Percentiles rank a stretch among this genome's conserved stretches.
Evolutionary conservation across 2,329 filamentous ascomycete genomes (phyloP).

Genomic region (Emmonsiellopsis sp.): DNA sequence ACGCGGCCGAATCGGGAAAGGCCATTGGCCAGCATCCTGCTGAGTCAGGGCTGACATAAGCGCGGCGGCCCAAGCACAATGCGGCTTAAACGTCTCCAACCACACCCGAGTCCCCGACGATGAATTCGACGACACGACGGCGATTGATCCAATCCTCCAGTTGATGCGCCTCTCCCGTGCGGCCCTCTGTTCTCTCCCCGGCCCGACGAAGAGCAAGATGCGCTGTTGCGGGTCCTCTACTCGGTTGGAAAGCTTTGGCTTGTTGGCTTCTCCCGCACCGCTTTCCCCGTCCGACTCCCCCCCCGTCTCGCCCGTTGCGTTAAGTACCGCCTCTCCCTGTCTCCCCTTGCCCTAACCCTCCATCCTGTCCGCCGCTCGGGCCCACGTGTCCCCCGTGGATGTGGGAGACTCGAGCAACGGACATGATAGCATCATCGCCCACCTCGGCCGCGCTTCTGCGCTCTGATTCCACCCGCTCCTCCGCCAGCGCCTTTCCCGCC

Average conservation of each 20-base stretch:
- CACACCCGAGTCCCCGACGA: too few relatives aligned
- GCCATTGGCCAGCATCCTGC: too few relatives aligned
- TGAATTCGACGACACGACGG: too few relatives aligned
- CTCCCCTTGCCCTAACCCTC: not conserved
- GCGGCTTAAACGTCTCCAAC: too few relatives aligned
- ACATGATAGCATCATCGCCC: conserved; percentile 33
- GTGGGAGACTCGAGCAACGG: not conserved
- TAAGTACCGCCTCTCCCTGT: not conserved
- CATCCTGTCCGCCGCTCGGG: conserved; percentile 4
- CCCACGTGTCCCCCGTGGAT: conserved; percentile 12
- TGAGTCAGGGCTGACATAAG: too few relatives aligned
- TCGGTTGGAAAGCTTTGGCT: conserved; percentile 17
- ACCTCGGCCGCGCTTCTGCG: conserved; percentile 28
- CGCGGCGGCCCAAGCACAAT: too few relatives aligned
- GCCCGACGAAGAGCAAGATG: conserved; percentile 6
- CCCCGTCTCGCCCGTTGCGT: not conserved
- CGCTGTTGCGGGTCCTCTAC: conserved; percentile 12
- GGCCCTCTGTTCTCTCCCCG: not conserved
- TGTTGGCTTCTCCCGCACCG: conserved; percentile 4
- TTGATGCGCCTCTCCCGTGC: too few relatives aligned
- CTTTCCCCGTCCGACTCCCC: not conserved
- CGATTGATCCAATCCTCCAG: too few relatives aligned
- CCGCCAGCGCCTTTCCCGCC: conserved; percentile 8
- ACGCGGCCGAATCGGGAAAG: too few relatives aligned
- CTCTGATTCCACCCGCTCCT: conserved; percentile 17